A percentile compares a stretch with the other conserved stretches of the same genome.
Conservation (phyloP, 495 filamentous ascomycete genomes). For the Talaromyces proteolyticus region DNA sequence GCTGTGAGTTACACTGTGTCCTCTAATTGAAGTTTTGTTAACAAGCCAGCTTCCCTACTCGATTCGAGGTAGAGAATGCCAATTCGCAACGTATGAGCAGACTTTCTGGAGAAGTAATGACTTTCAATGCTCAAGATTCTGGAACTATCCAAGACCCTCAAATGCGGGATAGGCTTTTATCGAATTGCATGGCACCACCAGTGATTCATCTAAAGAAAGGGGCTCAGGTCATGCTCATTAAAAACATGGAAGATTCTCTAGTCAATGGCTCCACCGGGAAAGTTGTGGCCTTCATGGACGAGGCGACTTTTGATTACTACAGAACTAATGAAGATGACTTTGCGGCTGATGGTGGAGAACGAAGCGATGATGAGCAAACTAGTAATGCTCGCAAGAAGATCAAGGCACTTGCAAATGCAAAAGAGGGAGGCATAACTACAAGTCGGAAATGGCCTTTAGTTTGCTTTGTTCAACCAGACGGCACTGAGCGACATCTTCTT, state of each 20-base stretch:
- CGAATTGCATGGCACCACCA: conserved; percentile 88
- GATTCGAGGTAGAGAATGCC: conserved; percentile 81
- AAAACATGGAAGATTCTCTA: conserved; percentile 90
- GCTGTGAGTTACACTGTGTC: conserved; percentile 48
- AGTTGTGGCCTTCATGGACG: conserved; percentile 81
- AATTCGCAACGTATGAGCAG: conserved; percentile 68
- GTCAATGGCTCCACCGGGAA: conserved; percentile 93
- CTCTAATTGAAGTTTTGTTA: neutral
- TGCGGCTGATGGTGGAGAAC: conserved; percentile 29
- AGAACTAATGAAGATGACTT: conserved; percentile 50
- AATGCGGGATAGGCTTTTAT: conserved; percentile 69
- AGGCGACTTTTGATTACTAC: conserved; percentile 66
- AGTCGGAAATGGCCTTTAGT: conserved; percentile 70
- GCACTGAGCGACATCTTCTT: conserved; percentile 69
- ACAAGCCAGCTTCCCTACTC: conserved; percentile 70
- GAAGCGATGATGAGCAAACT: conserved; percentile 33
- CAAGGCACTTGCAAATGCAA: conserved; percentile 33
- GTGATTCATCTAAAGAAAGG: conserved; percentile 78
- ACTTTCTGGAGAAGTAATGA: conserved; percentile 60
- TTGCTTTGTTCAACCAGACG: conserved; percentile 72
- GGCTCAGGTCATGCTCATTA: conserved; percentile 98
- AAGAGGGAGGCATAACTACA: conserved; percentile 27
- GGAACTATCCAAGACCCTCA: conserved; percentile 62
- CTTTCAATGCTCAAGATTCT: conserved; percentile 67
- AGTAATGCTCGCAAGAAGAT: conserved; percentile 42